phyloP scores from a whole-genome alignment of 441 rosid genomes.

The Capsella rubella region DNA sequence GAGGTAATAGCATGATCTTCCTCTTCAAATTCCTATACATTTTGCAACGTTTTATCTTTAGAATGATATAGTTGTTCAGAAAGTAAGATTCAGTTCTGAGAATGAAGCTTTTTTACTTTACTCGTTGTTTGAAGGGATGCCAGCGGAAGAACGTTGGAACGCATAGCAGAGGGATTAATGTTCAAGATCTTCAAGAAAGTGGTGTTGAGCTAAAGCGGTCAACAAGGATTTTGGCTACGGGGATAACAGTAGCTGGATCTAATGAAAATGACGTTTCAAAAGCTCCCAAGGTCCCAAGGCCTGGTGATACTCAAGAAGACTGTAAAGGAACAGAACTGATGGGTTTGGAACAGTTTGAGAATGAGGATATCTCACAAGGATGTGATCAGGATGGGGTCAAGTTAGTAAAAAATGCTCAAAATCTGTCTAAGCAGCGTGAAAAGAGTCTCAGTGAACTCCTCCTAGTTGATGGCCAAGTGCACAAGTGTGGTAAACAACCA shows the following conservation, averaged over 20 bases:
- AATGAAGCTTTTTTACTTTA: slow-evolving; percentile 50
- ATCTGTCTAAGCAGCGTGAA: not conserved
- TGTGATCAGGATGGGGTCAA: not conserved
- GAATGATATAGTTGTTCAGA: slow-evolving; percentile 44
- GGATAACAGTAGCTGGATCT: slow-evolving; percentile 15
- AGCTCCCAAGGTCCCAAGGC: slow-evolving; percentile 20
- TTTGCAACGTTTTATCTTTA: not conserved
- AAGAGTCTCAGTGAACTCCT: slow-evolving; percentile 13
- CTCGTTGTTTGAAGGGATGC: slow-evolving; percentile 35
- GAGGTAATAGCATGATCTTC: slow-evolving; percentile 43
- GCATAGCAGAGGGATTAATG: slow-evolving; percentile 1
- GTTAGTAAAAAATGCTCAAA: slow-evolving; percentile 16
- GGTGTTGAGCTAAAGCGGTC: slow-evolving; percentile 36
- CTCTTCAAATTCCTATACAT: not conserved
- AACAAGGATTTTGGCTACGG: slow-evolving; percentile 23
- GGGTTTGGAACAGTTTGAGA: not conserved
- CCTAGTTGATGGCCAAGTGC: slow-evolving; percentile 9
- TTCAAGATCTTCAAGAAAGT: not conserved
- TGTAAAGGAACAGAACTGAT: not conserved
- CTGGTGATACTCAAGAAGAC: not conserved
- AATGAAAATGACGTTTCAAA: slow-evolving; percentile 6
- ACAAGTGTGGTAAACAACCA: not conserved
- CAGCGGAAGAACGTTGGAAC: slow-evolving; percentile 8
- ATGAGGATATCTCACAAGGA: not conserved
- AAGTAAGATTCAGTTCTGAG: slow-evolving; percentile 69